These are phyloP conservation scores for Gnomoniopsis smithogilvyi DNA, from an alignment of 2,329 filamentous ascomycete genomes.

Conservation along the genomic window DNA sequence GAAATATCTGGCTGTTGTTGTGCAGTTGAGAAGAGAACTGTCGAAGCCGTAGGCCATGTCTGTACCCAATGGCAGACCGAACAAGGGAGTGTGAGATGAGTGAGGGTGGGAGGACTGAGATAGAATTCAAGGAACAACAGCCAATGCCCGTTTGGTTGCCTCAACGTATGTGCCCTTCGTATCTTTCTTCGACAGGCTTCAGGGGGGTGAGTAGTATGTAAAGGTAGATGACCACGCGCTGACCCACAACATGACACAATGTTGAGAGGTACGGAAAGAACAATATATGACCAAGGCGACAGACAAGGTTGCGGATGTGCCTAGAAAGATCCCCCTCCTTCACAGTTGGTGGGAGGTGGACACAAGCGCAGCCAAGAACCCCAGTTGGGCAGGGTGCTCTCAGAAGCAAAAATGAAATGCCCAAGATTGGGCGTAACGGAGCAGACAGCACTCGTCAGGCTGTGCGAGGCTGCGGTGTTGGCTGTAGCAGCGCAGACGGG, in stretches of 20 bases:
- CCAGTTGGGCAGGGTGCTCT: background rate
- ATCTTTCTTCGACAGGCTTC: conserved; percentile 2
- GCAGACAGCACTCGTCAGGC: too few species aligned
- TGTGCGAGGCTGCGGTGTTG: too few species aligned
- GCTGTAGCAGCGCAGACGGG: background rate
- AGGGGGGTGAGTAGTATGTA: conserved; percentile 11
- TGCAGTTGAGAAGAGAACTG: conserved; percentile 1
- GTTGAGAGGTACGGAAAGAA: background rate
- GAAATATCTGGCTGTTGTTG: conserved; percentile 7
- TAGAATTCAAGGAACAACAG: background rate
- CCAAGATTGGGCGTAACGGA: background rate
- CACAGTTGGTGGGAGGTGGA: background rate
- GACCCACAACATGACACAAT: conserved; percentile 18
- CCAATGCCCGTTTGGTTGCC: background rate
- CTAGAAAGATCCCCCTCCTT: background rate
- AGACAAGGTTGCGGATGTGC: background rate
- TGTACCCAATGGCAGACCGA: background rate
- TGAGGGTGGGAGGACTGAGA: background rate
- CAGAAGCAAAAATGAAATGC: background rate
- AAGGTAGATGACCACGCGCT: conserved; percentile 15
- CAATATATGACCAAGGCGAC: background rate
- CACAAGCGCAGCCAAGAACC: background rate
- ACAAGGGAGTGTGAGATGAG: background rate
- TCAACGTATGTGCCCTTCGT: background rate
- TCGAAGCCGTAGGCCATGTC: conserved; percentile 12